These are phyloP conservation scores for Schizopora paradoxa DNA, from an alignment of 1,284 basidiomycete genomes.

Conservation along the genomic window DNA sequence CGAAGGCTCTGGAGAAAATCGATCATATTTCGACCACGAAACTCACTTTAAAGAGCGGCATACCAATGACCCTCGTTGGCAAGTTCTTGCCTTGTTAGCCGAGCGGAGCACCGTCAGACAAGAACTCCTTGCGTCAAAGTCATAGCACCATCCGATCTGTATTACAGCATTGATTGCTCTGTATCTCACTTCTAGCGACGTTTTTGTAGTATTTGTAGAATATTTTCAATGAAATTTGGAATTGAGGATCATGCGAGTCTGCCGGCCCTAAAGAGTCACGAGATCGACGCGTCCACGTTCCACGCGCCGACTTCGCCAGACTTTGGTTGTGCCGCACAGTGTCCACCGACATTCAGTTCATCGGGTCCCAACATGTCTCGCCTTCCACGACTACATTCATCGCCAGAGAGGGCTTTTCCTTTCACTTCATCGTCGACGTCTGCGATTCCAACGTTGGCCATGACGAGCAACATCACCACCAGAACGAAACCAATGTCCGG, in stretches of 20 bases:
- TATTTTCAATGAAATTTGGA: too few relatives aligned
- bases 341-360: background rate
- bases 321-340: background rate
- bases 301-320: background rate
- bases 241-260: too few relatives aligned
- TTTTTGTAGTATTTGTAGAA: too few relatives aligned
- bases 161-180: too few relatives aligned
- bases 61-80: constrained; percentile 64
- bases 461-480: constrained; percentile 9
- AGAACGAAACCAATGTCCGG: background rate
- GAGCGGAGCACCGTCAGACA: constrained; percentile 72
- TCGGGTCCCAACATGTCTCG: constrained; percentile 13
- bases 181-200: too few relatives aligned
- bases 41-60: constrained; percentile 57
- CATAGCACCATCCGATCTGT: too few relatives aligned
- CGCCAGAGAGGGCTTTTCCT: background rate
- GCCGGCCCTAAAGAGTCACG: too few relatives aligned
- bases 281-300: too few relatives aligned
- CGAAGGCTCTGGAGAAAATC: constrained; percentile 50
- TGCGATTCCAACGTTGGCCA: background rate
- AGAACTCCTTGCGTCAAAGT: constrained; percentile 30
- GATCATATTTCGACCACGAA: constrained; percentile 44
- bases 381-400: constrained; percentile 6
- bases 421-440: constrained; percentile 7
- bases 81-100: constrained; percentile 66